Evolutionary conservation across 768 basidiomycete genomes (phyloP).

Genomic region (Kwoniella sp.): DNA sequence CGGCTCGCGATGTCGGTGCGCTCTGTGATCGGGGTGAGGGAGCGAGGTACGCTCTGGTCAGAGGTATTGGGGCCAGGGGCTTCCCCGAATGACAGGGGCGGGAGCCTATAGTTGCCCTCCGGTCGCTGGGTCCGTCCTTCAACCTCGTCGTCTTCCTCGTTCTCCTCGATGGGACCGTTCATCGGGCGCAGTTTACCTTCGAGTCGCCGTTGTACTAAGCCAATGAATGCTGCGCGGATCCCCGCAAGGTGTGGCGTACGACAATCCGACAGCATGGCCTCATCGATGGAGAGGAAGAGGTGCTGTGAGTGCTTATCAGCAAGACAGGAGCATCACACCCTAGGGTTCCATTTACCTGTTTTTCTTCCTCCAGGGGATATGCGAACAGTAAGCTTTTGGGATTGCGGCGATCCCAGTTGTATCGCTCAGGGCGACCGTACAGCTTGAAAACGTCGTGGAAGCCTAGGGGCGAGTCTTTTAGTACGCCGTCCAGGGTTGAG

Average conservation of each 20-base stretch:
- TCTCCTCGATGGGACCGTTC: constrained; percentile 7
- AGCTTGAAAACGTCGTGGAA: constrained; percentile 81
- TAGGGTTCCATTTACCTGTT: constrained; percentile 62
- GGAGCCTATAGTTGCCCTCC: constrained; percentile 35
- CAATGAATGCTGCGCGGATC: constrained; percentile 24
- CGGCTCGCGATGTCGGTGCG: constrained; percentile 44
- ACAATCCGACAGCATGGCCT: constrained; percentile 57
- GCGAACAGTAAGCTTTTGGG: constrained; percentile 82
- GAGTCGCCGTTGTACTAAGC: constrained; percentile 8
- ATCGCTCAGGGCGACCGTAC: constrained; percentile 79
- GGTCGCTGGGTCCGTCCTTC: constrained; percentile 13
- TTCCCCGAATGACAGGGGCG: constrained; percentile 40
- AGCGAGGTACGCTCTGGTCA: constrained; percentile 25
- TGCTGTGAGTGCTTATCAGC: constrained; percentile 53
- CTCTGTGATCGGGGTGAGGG: constrained; percentile 68
- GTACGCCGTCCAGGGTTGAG: too few species aligned
- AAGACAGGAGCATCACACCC: neutral
- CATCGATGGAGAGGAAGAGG: constrained; percentile 81
- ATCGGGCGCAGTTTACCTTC: constrained; percentile 2
- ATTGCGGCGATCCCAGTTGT: constrained; percentile 86
- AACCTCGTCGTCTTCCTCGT: constrained; percentile 19
- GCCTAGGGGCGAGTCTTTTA: constrained; percentile 54
- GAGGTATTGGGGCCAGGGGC: constrained; percentile 14
- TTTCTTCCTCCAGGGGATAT: constrained; percentile 78
- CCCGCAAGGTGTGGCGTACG: constrained; percentile 25